Base-by-base conservation (phyloP, 2,329 filamentous ascomycete genomes). In the Penicillium sp. region DNA sequence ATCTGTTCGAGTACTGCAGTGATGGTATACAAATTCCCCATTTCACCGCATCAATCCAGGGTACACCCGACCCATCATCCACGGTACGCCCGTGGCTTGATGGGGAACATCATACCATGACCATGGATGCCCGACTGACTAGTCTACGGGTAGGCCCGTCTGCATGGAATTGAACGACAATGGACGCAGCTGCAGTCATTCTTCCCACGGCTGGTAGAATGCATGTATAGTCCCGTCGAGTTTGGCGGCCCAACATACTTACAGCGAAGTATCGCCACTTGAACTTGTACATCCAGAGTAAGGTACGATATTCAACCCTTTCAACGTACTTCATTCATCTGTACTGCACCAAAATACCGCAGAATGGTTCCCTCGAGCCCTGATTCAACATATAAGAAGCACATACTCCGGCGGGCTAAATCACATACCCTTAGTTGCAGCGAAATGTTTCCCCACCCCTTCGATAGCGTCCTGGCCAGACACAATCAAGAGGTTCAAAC, bases 1-100 rank as follows among this genome's bases (percentile, higher is more conserved):
- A 42, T 31, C 4, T 8, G 20, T 49, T 25, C 47, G 25, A 28
- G 39, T 20, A n/a, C 14, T 41, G 20, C 15, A 7, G 22, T 15
- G 11, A 51, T 25, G 41, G 49, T 35, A 31, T 35, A 49, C 49
- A 52, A 41, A 25, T 52, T 38, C 15, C 49, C 17, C 49, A n/a
- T 61, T 69, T 67, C 67, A 67, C 68, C 68, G 71, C 71, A 68
- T 67, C 69, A 34, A 72, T 67, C 71, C 63, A 67, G 63, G 70
- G 71, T 51, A 64, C 54, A 64, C 48, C 25, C 54, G 28, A 43
- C 57, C 45, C 45, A 54, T 39, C 38, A 51, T 55, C 62, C 64
- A 60, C 53, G 61, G 47, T 20, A 34, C 15, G 12, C 43, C 15
- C 41, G 42, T 45, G 22, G 42, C 43, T 47, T 6, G 57, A 49